These are phyloP conservation scores for Starmerella khaoyaiensis DNA, from an alignment of 805 yeast genomes.

Conservation along the genomic window DNA sequence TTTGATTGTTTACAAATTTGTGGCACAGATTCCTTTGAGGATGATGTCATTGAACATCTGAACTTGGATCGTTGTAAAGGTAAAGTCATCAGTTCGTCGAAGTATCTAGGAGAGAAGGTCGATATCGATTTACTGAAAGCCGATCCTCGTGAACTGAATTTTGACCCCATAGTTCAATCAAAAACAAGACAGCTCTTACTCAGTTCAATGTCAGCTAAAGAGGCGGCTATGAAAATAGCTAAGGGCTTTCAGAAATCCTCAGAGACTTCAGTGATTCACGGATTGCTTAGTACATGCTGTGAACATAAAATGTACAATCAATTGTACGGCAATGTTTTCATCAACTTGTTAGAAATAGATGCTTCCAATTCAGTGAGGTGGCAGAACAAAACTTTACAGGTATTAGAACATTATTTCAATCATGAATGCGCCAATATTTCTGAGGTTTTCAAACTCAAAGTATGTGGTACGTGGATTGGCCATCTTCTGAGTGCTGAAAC, in stretches of 20 bases:
- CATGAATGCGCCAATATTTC: neutral
- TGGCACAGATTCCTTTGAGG: conserved; percentile 10
- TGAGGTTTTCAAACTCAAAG: conserved; percentile 36
- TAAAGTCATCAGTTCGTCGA: neutral
- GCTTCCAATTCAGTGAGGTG: too few species aligned
- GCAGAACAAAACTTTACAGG: neutral
- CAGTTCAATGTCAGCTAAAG: conserved; percentile 85
- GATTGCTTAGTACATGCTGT: conserved; percentile 66
- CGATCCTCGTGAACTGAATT: neutral
- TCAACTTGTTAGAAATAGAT: conserved; percentile 32
- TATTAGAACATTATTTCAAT: neutral
- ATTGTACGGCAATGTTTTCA: conserved; percentile 66
- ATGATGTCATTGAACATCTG: conserved; percentile 7
- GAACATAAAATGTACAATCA: conserved; percentile 81
- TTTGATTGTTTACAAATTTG: conserved; percentile 1
- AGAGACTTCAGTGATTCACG: conserved; percentile 48
- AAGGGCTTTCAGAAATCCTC: conserved; percentile 28
- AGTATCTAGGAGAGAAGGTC: neutral
- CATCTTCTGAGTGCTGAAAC: conserved; percentile 61
- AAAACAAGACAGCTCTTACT: conserved; percentile 33
- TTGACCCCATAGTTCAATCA: neutral
- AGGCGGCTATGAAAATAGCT: conserved; percentile 76
- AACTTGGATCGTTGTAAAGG: neutral
- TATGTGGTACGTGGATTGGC: conserved; percentile 76
- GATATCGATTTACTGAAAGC: neutral